Evolutionary conservation across 805 yeast species (phyloP), one percentile per base, ranked within the genome.

Genomic region (Ogataea ganodermae): DNA sequence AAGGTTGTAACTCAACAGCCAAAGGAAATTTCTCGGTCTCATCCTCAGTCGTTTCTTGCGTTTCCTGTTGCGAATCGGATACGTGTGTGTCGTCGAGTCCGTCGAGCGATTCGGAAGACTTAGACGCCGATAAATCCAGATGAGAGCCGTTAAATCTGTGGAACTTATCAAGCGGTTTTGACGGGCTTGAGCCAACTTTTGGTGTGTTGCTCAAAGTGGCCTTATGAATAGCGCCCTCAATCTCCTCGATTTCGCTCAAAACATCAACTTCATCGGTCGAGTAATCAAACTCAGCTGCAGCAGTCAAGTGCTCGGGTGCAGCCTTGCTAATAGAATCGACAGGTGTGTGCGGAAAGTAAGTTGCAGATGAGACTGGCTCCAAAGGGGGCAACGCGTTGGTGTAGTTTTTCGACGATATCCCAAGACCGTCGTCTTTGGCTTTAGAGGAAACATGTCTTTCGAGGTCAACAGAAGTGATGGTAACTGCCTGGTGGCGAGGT

Each of bases 1-100:
- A 92, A 1, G 98, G 98, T 45, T 88, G 80, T 49, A 92, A 69
- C 63, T 92, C 97, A 1, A 91, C 96, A 1, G 96, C 87, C 24
- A 89, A 68, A 2, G 90, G 86, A 55, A 74, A 86, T 33, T 73
- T 69, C 6, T 69, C 65, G 8, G 66, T 66, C 8, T 61, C 64
- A 7, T 26, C 45, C 1, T 42, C 35, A 9, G 22, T 14, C 13
- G 24, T 41, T 22, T 42, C 44, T n/a, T 6, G 20, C 2, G 14
- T 26, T 5, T 36, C 45, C 23, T 32, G 42, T 35, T 41, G 37
- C 9, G 42, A 20, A n/a, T 42, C 35, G 14, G 7, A 20, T 6
- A n/a, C 33, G 5, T 6, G 18, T 30, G 18, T 30, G 8, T 8
- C 8, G 33, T 8, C 33, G 8, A n/a, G 18, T 8, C 33, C 33